A percentile compares a stretch with the other conserved stretches of the same genome.
These are phyloP conservation scores for Paracoccidioides lutzii DNA, from an alignment of 2,329 filamentous ascomycete genomes.

Conservation along the genomic window DNA sequence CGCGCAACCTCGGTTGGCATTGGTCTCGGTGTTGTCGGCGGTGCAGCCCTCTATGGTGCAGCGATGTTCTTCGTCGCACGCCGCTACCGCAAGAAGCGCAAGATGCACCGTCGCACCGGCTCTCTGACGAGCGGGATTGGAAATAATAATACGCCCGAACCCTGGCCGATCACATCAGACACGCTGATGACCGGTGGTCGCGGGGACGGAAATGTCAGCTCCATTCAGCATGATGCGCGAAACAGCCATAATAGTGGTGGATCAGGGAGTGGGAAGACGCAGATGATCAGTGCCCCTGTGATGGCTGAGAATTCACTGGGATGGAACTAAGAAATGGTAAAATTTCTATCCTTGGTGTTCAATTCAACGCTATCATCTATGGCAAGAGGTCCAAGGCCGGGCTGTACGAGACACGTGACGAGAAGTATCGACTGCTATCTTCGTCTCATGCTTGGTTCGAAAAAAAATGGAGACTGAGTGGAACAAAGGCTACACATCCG, in stretches of 20 bases:
- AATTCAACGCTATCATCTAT: too few species aligned
- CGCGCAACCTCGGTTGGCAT: conserved; percentile 47
- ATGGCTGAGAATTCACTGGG: conserved; percentile 90
- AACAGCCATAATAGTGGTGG: conserved; percentile 55
- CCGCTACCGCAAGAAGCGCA: conserved; percentile 76
- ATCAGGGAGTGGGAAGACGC: conserved; percentile 49
- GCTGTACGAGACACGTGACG: too few species aligned
- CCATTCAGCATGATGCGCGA: conserved; percentile 25
- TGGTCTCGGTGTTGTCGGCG: conserved; percentile 61
- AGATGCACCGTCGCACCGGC: conserved; percentile 62
- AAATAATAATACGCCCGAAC: conserved; percentile 30
- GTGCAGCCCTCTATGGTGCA: conserved; percentile 76
- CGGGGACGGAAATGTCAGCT: conserved; percentile 37
- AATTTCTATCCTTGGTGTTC: too few species aligned
- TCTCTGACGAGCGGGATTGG: conserved; percentile 50
- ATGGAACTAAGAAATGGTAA: conserved; percentile 57
- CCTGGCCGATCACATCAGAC: conserved; percentile 21
- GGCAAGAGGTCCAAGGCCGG: too few species aligned
- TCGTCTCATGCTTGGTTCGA: too few species aligned
- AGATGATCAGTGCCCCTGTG: conserved; percentile 76
- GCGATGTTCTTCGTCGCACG: conserved; percentile 91
- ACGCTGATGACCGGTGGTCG: conserved; percentile 58
- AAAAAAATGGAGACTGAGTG: too few species aligned
- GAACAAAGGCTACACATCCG: too few species aligned
- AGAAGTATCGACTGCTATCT: too few species aligned